Conservation (phyloP, 148 eudicot species). For the Rhododendron kiyosumense region DNA sequence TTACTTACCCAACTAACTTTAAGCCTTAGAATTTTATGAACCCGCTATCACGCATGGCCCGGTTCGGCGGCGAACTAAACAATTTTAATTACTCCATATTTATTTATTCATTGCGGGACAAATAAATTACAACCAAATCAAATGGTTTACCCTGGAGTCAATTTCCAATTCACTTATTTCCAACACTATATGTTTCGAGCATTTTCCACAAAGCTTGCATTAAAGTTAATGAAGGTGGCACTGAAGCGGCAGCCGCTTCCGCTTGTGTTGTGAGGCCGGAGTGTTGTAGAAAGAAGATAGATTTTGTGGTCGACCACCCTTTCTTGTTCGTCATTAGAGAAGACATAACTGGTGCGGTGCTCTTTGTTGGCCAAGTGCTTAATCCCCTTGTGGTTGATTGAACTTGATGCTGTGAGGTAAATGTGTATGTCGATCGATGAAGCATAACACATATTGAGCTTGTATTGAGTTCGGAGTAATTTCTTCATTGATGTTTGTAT, state of each 20-base stretch:
- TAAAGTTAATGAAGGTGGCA: slow-evolving; percentile 90
- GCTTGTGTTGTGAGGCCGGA: slow-evolving; percentile 32
- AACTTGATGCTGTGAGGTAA: background rate
- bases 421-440: background rate
- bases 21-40: too few relatives aligned
- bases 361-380: slow-evolving; percentile 57
- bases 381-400: slow-evolving; percentile 30
- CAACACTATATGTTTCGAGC: too few relatives aligned
- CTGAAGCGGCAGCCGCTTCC: slow-evolving; percentile 85
- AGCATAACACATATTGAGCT: background rate
- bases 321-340: slow-evolving; percentile 73
- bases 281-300: slow-evolving; percentile 22
- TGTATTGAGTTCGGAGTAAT: background rate
- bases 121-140: too few relatives aligned
- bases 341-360: slow-evolving; percentile 65
- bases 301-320: slow-evolving; percentile 90
- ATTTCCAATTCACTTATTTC: too few relatives aligned
- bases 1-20: too few relatives aligned
- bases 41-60: too few relatives aligned
- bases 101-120: too few relatives aligned
- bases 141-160: too few relatives aligned
- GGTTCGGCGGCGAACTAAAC: too few relatives aligned
- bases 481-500: background rate
- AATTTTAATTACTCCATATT: too few relatives aligned
- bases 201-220: slow-evolving; percentile 69